Evolutionary conservation across 495 filamentous ascomycete species (phyloP).

Genomic region (Durotheca rogersii): DNA sequence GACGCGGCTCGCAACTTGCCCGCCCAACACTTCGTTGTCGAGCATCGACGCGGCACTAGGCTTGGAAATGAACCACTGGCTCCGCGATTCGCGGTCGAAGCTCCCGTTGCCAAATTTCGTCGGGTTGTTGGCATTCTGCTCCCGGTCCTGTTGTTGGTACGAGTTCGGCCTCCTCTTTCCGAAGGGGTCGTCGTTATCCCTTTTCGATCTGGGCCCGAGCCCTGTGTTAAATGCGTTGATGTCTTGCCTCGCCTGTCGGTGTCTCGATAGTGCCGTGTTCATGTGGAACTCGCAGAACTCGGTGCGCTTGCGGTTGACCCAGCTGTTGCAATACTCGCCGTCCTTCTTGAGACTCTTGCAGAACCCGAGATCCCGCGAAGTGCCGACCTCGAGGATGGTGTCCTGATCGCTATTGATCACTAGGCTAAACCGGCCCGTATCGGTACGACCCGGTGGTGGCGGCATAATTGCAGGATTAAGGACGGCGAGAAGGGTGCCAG

Average conservation of each 20-base stretch:
- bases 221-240: constrained; percentile 63
- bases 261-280: constrained; percentile 71
- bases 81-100: constrained; percentile 62
- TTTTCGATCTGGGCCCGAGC: constrained; percentile 45
- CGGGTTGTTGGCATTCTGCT: constrained; percentile 27
- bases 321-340: constrained; percentile 73
- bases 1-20: constrained; percentile 53
- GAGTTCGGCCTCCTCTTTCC: constrained; percentile 28
- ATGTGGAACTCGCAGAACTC: constrained; percentile 94
- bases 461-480: constrained; percentile 93
- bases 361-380: constrained; percentile 80
- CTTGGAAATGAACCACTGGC: constrained; percentile 57
- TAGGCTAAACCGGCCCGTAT: constrained; percentile 80
- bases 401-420: constrained; percentile 81
- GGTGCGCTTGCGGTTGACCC: constrained; percentile 85
- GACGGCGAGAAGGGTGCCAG: constrained; percentile 85
- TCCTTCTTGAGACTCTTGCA: constrained; percentile 85
- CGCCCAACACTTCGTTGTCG: constrained; percentile 60
- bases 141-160: constrained; percentile 14
- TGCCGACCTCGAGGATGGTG: constrained; percentile 85
- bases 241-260: constrained; percentile 71
- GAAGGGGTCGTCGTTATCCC: constrained; percentile 31
- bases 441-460: constrained; percentile 66
- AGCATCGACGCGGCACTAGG: constrained; percentile 62
- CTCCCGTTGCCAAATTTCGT: constrained; percentile 47